Evolutionary conservation across 495 filamentous ascomycete species (phyloP).

Genomic region (Xylaria intraflava): DNA sequence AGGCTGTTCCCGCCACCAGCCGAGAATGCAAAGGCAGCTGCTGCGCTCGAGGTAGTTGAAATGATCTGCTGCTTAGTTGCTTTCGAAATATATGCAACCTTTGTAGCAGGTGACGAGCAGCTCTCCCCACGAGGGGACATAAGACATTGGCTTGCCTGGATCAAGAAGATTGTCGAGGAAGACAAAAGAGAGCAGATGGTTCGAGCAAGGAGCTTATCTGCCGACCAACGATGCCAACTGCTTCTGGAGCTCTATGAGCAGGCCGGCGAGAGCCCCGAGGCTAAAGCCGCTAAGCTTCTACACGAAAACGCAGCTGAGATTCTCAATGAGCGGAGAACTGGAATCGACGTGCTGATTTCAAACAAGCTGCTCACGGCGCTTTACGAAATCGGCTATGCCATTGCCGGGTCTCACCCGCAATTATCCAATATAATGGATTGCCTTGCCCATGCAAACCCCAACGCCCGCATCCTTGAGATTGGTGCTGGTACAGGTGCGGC

Average conservation of each 20-base stretch:
- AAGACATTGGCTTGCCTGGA: slow-evolving; percentile 10
- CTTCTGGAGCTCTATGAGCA: background rate
- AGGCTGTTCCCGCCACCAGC: slow-evolving; percentile 8
- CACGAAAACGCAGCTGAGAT: slow-evolving; percentile 30
- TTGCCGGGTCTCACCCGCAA: slow-evolving; percentile 17
- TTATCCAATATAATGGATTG: slow-evolving; percentile 15
- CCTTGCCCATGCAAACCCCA: slow-evolving; percentile 28
- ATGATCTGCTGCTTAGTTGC: background rate
- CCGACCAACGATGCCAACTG: background rate
- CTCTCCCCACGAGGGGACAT: background rate
- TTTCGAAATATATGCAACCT: background rate
- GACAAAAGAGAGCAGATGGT: background rate
- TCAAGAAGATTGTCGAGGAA: background rate
- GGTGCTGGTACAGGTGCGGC: slow-evolving; percentile 19
- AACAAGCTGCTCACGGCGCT: slow-evolving; percentile 31
- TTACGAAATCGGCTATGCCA: slow-evolving; percentile 27
- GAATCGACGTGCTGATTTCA: slow-evolving; percentile 32
- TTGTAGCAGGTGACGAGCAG: background rate
- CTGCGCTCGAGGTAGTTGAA: background rate
- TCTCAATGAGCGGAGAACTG: slow-evolving; percentile 29
- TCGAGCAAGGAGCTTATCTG: background rate
- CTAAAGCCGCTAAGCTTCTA: background rate
- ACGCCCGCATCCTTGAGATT: slow-evolving; percentile 42
- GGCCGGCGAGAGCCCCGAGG: background rate
- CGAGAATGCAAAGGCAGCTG: slow-evolving; percentile 2